phyloP scores from a whole-genome alignment of 75 land plant genomes.

The Sequoia sempervirens region DNA sequence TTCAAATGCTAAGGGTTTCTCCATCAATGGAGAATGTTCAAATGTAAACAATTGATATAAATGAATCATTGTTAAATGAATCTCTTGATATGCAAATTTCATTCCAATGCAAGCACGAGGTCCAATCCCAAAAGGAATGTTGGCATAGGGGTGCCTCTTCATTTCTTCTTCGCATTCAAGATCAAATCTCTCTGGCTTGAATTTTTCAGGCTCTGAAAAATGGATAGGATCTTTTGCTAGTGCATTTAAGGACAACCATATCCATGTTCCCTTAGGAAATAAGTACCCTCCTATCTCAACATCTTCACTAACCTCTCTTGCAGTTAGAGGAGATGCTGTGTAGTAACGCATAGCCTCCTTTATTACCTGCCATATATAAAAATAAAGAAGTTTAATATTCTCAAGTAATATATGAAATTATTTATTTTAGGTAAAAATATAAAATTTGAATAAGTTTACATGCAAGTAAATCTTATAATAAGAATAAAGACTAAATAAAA shows the following conservation, averaged over 20 bases:
- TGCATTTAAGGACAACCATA: slow-evolving; percentile 66
- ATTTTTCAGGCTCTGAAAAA: slow-evolving; percentile 66
- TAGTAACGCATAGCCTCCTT: slow-evolving; percentile 68
- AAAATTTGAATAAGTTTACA: too few relatives aligned
- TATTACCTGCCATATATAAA: slow-evolving; percentile 44
- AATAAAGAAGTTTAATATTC: not conserved
- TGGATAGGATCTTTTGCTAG: slow-evolving; percentile 56
- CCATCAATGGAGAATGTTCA: slow-evolving; percentile 63
- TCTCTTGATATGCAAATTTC: slow-evolving; percentile 57
- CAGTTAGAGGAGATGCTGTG: slow-evolving; percentile 62
- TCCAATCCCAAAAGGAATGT: slow-evolving; percentile 76
- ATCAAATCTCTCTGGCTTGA: slow-evolving; percentile 74
- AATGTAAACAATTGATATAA: slow-evolving; percentile 49
- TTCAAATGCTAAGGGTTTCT: slow-evolving; percentile 50
- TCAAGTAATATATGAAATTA: not conserved
- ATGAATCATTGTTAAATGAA: slow-evolving; percentile 57
- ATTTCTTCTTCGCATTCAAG: slow-evolving; percentile 58
- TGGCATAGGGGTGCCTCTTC: slow-evolving; percentile 67
- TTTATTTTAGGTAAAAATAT: too few relatives aligned
- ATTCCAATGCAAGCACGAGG: slow-evolving; percentile 73
- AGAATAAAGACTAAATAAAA: too few relatives aligned
- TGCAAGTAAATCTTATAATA: too few relatives aligned
- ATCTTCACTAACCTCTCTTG: slow-evolving; percentile 49
- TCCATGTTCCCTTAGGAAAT: slow-evolving; percentile 81
- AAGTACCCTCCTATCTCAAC: slow-evolving; percentile 65